Percentiles rank a stretch among this genome's conserved stretches.
Evolutionary conservation across 116 monocot species (phyloP).

Genomic region (Posidonia oceanica): DNA sequence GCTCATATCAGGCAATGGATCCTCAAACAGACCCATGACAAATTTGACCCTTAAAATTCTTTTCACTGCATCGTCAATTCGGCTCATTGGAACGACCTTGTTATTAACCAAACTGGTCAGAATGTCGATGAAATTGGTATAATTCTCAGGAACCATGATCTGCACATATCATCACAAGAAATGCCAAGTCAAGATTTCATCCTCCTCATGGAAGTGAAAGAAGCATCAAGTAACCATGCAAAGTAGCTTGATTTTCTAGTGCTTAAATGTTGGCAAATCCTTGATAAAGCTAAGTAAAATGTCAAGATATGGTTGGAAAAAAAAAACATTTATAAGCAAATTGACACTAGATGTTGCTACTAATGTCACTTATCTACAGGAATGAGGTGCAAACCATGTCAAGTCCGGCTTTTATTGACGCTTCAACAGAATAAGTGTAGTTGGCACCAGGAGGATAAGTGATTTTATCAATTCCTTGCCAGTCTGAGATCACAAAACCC

Average conservation of each 20-base stretch:
- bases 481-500: slow-evolving; percentile 58
- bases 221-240: no score
- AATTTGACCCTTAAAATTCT: slow-evolving; percentile 32
- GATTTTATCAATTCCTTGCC: slow-evolving; percentile 44
- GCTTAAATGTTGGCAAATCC: no score
- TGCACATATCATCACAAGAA: background rate
- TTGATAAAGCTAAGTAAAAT: no score
- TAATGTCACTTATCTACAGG: background rate
- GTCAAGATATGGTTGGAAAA: no score
- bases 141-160: slow-evolving; percentile 30
- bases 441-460: slow-evolving; percentile 26
- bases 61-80: slow-evolving; percentile 30
- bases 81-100: slow-evolving; percentile 18
- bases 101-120: slow-evolving; percentile 18
- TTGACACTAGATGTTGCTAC: background rate
- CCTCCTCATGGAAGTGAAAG: no score
- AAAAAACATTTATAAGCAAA: no score
- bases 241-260: no score
- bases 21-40: slow-evolving; percentile 29
- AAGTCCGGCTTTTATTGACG: slow-evolving; percentile 37
- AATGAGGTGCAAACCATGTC: slow-evolving; percentile 36
- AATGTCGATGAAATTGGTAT: slow-evolving; percentile 10
- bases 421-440: slow-evolving; percentile 35
- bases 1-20: slow-evolving; percentile 17
- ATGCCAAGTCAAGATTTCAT: no score